These are phyloP conservation scores for Neurospora sp. DNA, from an alignment of 495 filamentous ascomycete genomes.

Conservation along the genomic window DNA sequence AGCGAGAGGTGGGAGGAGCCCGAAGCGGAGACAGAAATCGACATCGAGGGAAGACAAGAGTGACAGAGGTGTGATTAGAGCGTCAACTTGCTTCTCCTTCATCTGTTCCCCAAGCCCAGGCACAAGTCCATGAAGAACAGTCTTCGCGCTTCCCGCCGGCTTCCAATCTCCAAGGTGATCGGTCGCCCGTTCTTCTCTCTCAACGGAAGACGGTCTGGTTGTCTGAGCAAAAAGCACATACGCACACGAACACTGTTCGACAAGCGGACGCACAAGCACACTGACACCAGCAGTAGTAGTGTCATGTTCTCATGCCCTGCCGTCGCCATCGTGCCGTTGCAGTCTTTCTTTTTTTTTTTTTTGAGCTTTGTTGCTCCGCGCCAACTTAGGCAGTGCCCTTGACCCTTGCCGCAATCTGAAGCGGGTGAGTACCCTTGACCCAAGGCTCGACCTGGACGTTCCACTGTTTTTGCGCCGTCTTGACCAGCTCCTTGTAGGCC, in stretches of 20 bases:
- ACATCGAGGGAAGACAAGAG: not conserved
- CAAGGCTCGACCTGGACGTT: conserved; percentile 20
- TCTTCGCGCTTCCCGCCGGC: not conserved
- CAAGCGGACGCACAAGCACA: not conserved
- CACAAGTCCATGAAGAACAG: not conserved
- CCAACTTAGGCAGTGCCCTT: not conserved
- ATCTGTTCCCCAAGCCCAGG: not conserved
- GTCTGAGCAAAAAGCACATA: not conserved
- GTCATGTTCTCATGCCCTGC: not conserved
- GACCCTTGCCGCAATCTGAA: conserved; percentile 11
- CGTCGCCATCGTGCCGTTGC: not conserved
- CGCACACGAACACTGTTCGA: not conserved
- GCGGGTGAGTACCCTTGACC: conserved; percentile 22
- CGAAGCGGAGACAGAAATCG: not conserved
- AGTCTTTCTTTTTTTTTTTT: not conserved
- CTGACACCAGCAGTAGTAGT: not conserved
- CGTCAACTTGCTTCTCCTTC: not conserved
- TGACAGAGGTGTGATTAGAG: not conserved
- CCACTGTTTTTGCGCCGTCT: conserved; percentile 63
- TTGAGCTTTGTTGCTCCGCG: not conserved
- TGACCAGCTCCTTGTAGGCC: conserved; percentile 60
- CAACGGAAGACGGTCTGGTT: not conserved
- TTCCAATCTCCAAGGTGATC: not conserved
- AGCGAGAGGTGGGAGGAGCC: no score
- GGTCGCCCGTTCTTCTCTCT: not conserved